Percentiles rank a stretch among this genome's conserved stretches.
Conservation (phyloP, 768 basidiomycete species). For the Boletus rubropictus region DNA sequence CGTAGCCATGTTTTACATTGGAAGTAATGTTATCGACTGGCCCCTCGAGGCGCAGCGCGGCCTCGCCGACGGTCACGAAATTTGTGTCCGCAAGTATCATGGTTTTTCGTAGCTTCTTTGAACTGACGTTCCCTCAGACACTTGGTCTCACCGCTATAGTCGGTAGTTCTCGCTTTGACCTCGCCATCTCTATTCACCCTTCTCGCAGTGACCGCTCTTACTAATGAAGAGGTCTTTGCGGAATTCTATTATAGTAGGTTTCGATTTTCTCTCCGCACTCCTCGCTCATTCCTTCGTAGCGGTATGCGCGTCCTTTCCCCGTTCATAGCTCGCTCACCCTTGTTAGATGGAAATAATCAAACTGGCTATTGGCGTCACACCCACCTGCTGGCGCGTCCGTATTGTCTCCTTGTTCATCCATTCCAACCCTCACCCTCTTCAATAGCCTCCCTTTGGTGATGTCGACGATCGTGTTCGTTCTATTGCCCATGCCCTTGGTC, state of each 20-base stretch:
- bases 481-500: constrained; percentile 59
- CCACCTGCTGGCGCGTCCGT: constrained; percentile 55
- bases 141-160: constrained; percentile 43
- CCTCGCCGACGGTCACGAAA: constrained; percentile 51
- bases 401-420: background rate
- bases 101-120: background rate
- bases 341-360: constrained; percentile 48
- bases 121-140: constrained; percentile 17
- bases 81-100: constrained; percentile 51
- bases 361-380: constrained; percentile 49
- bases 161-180: constrained; percentile 7
- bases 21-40: constrained; percentile 52
- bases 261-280: background rate
- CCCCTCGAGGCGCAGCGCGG: constrained; percentile 52
- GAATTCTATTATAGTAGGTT: constrained; percentile 69
- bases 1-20: constrained; percentile 57
- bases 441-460: constrained; percentile 59
- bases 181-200: background rate
- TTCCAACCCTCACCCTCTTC: background rate
- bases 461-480: constrained; percentile 72
- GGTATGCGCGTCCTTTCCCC: constrained; percentile 9
- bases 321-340: background rate
- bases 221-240: constrained; percentile 64
- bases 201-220: constrained; percentile 47
- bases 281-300: constrained; percentile 16